These are phyloP conservation scores for Colletotrichum sp. DNA, from an alignment of 2,329 filamentous ascomycete genomes.

Conservation along the genomic window DNA sequence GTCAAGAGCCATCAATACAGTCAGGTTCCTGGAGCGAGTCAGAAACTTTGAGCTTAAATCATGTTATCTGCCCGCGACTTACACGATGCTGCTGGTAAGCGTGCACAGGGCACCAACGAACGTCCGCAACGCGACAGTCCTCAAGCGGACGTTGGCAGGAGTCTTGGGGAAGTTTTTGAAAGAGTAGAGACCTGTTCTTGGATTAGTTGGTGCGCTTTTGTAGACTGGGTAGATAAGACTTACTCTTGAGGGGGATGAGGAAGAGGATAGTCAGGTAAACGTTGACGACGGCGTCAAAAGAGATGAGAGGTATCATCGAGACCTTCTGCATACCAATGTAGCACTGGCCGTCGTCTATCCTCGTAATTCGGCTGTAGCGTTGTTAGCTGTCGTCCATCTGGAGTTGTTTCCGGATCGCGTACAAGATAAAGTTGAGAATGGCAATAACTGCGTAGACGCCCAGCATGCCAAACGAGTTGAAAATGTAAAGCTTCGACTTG, in stretches of 20 bases:
- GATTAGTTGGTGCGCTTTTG: neutral
- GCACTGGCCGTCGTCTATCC: conserved; percentile 59
- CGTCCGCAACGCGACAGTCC: conserved; percentile 59
- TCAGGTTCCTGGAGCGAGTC: conserved; percentile 53
- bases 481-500: conserved; percentile 62
- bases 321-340: conserved; percentile 65
- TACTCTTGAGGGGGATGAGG: conserved; percentile 62
- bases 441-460: conserved; percentile 52
- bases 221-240: conserved; percentile 19
- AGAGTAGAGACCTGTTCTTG: conserved; percentile 53
- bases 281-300: conserved; percentile 65
- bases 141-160: conserved; percentile 46
- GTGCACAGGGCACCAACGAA: conserved; percentile 64
- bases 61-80: conserved; percentile 28
- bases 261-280: conserved; percentile 69
- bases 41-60: neutral
- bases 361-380: conserved; percentile 56
- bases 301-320: conserved; percentile 66
- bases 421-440: conserved; percentile 66
- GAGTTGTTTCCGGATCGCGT: conserved; percentile 27
- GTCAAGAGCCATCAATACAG: conserved; percentile 60
- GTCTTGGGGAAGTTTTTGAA: conserved; percentile 52
- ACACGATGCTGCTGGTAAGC: conserved; percentile 62
- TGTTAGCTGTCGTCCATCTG: neutral
- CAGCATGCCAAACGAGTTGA: conserved; percentile 64